Conservation (phyloP, 2,329 filamentous ascomycete species). For the Capronia americana region DNA sequence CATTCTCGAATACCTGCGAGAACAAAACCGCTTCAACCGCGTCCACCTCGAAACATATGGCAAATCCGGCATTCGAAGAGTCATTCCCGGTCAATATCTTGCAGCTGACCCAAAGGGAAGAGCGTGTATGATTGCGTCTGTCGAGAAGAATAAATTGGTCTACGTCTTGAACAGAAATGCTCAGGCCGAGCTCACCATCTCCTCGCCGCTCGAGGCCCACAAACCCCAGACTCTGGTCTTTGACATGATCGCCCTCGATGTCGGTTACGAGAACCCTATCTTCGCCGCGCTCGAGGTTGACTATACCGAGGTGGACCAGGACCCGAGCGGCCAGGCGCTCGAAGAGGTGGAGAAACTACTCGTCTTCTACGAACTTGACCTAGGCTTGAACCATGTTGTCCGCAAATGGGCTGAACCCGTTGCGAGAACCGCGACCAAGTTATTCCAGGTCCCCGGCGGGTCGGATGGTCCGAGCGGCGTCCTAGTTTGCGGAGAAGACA, state of each 20-base stretch:
- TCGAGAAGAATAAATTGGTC: slow-evolving; percentile 99
- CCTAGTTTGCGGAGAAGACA: slow-evolving; percentile 91
- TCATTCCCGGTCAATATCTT: slow-evolving; percentile 94
- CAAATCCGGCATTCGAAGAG: slow-evolving; percentile 91
- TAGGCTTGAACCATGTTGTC: slow-evolving; percentile 96
- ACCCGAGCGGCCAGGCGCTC: slow-evolving; percentile 81
- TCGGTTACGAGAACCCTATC: slow-evolving; percentile 95
- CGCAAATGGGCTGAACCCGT: slow-evolving; percentile 95
- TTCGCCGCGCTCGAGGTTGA: slow-evolving; percentile 95
- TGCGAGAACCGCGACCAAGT: slow-evolving; percentile 82
- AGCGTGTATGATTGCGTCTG: slow-evolving; percentile 89
- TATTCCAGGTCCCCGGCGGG: slow-evolving; percentile 95
- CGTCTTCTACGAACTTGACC: slow-evolving; percentile 96
- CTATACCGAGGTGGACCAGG: slow-evolving; percentile 88
- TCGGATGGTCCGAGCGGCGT: slow-evolving; percentile 94
- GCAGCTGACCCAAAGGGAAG: slow-evolving; percentile 94
- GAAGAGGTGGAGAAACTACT: slow-evolving; percentile 85
- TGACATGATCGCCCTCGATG: slow-evolving; percentile 84
- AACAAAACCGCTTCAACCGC: slow-evolving; percentile 84
- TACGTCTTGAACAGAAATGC: slow-evolving; percentile 97
- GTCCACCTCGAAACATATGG: slow-evolving; percentile 97
- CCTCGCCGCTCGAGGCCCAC: slow-evolving; percentile 94
- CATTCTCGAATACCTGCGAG: slow-evolving; percentile 87
- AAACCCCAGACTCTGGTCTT: slow-evolving; percentile 91
- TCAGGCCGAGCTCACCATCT: slow-evolving; percentile 94